A percentile compares a stretch with the other conserved stretches of the same genome.
These are phyloP conservation scores for Pseudocercospora macadamiae DNA, from an alignment of 2,329 filamentous ascomycete genomes.

Conservation along the genomic window DNA sequence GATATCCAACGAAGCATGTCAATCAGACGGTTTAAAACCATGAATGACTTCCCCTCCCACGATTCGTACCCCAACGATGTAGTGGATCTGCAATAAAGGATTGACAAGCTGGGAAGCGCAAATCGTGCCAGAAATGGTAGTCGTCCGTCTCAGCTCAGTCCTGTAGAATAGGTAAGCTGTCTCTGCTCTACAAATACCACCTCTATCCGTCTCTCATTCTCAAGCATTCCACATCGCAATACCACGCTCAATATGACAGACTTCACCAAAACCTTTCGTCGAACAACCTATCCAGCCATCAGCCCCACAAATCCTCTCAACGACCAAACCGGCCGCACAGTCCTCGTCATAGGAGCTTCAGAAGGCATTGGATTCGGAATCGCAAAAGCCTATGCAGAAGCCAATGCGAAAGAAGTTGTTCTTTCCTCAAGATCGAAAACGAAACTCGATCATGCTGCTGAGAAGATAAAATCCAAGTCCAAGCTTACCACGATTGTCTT, in stretches of 20 bases:
- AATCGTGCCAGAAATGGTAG: too few relatives aligned
- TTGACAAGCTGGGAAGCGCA: too few relatives aligned
- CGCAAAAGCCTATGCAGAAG: conserved; percentile 5
- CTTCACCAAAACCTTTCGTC: conserved; percentile 13
- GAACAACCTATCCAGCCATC: conserved; percentile 13
- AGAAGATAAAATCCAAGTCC: too few relatives aligned
- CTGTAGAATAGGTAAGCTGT: too few relatives aligned
- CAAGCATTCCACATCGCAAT: too few relatives aligned
- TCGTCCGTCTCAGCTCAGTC: too few relatives aligned
- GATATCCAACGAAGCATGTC: conserved; percentile 6
- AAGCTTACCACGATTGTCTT: too few relatives aligned
- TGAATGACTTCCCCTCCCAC: too few relatives aligned
- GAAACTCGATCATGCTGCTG: conserved; percentile 11
- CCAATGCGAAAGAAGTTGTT: conserved; percentile 9
- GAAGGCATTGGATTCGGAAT: conserved; percentile 17
- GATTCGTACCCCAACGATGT: too few relatives aligned
- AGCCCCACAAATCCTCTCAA: conserved; percentile 4
- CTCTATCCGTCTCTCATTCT: not conserved
- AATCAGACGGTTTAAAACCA: not conserved
- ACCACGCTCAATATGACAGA: conserved; percentile 14
- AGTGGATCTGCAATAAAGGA: too few relatives aligned
- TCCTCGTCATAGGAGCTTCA: conserved; percentile 12
- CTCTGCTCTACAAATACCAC: too few relatives aligned
- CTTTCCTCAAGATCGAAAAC: conserved; percentile 5
- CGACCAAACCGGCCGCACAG: conserved; percentile 11